These are phyloP conservation scores for Pneumocystis jirovecii DNA, from an alignment of 1,139 yeast species.

Conservation along the genomic window DNA sequence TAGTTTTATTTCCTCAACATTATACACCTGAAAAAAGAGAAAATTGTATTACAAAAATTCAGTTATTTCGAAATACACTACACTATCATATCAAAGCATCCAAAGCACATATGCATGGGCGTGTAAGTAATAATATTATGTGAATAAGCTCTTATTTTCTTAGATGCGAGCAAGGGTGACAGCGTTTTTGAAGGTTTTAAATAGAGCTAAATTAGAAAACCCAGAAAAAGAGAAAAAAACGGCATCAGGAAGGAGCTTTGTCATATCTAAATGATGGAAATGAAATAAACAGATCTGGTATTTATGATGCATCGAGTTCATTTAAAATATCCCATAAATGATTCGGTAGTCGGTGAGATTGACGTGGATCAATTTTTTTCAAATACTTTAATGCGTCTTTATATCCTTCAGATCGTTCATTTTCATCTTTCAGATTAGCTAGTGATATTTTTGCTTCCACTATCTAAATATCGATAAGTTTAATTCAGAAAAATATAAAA, in stretches of 20 bases:
- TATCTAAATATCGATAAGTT: not conserved
- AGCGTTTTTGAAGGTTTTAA: slow-evolving; percentile 84
- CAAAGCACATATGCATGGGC: slow-evolving; percentile 93
- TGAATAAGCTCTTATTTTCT: not conserved
- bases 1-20: slow-evolving; percentile 22
- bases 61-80: slow-evolving; percentile 86
- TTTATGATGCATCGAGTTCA: not conserved
- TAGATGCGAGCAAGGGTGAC: slow-evolving; percentile 83
- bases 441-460: not conserved
- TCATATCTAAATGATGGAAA: not conserved
- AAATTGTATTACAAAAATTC: slow-evolving; percentile 75
- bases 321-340: not conserved
- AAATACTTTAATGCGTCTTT: not conserved
- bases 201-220: slow-evolving; percentile 84
- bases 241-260: slow-evolving; percentile 69
- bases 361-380: not conserved
- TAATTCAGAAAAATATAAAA: not conserved
- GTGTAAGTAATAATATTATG: slow-evolving; percentile 22
- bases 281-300: not conserved
- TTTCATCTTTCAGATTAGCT: not conserved
- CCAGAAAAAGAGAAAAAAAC: slow-evolving; percentile 74
- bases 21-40: slow-evolving; percentile 32
- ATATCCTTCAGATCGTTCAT: not conserved
- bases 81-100: slow-evolving; percentile 97
- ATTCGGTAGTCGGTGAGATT: not conserved